Evolutionary conservation across 345 rosid species (phyloP).

Genomic region (Arabidopsis suecica): DNA sequence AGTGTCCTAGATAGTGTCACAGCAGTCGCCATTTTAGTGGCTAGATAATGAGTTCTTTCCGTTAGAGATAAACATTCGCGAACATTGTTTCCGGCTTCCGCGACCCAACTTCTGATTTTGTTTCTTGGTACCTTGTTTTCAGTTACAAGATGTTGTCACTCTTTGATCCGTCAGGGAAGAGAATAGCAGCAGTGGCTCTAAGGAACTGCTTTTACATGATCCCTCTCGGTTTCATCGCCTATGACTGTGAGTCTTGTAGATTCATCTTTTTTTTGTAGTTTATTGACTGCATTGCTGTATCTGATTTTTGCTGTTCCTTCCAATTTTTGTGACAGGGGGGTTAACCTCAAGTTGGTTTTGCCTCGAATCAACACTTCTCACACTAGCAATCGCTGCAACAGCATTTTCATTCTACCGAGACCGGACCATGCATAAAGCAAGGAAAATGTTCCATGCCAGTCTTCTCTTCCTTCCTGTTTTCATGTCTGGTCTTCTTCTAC

Average conservation of each 20-base stretch:
- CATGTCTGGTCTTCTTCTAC: slow-evolving; percentile 81
- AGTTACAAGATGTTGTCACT: slow-evolving; percentile 94
- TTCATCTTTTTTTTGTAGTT: not conserved
- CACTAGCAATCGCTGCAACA: slow-evolving; percentile 76
- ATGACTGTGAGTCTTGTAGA: slow-evolving; percentile 70
- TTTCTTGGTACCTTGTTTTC: slow-evolving; percentile 25
- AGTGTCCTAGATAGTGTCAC: not conserved
- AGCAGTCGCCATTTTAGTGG: not conserved
- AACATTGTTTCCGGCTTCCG: not conserved
- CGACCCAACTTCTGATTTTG: not conserved
- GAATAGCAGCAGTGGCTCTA: slow-evolving; percentile 77
- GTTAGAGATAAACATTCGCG: not conserved
- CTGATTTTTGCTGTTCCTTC: slow-evolving; percentile 4
- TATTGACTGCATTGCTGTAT: not conserved
- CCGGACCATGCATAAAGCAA: slow-evolving; percentile 70
- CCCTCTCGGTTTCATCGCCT: slow-evolving; percentile 83
- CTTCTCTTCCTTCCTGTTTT: slow-evolving; percentile 89
- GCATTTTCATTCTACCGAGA: slow-evolving; percentile 83
- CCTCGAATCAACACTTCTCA: slow-evolving; percentile 68
- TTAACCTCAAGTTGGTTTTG: slow-evolving; percentile 84
- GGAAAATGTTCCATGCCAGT: slow-evolving; percentile 84
- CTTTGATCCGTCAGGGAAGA: slow-evolving; percentile 79
- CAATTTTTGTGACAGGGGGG: slow-evolving; percentile 65
- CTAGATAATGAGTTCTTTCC: not conserved
- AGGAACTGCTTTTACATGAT: slow-evolving; percentile 91